Evolutionary conservation across 2,329 filamentous ascomycete genomes (phyloP).

Genomic region (Diaporthe citrichinensis): DNA sequence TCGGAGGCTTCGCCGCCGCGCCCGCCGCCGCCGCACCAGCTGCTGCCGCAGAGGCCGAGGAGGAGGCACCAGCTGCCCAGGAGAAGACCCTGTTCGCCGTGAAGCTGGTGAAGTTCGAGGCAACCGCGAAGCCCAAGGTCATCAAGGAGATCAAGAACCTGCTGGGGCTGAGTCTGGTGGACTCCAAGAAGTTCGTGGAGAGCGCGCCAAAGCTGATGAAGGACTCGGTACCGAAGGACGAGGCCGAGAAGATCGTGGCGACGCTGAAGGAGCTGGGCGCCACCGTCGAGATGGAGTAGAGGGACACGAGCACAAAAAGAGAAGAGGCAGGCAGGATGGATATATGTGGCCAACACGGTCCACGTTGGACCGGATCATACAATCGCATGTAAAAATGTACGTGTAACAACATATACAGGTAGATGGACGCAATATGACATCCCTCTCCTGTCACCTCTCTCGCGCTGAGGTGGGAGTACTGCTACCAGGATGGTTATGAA

Average conservation of each 20-base stretch:
- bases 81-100: slow-evolving; percentile 98
- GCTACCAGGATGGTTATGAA: not conserved
- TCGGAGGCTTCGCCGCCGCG: slow-evolving; percentile 86
- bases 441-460: slow-evolving; percentile 15
- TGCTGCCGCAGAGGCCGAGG: slow-evolving; percentile 85
- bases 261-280: slow-evolving; percentile 94
- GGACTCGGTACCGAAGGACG: slow-evolving; percentile 98
- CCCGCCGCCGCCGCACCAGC: slow-evolving; percentile 72
- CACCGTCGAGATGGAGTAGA: slow-evolving; percentile 91
- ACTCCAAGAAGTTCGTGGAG: slow-evolving; percentile 99
- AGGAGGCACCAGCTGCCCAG: slow-evolving; percentile 87
- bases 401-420: slow-evolving; percentile 51
- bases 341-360: slow-evolving; percentile 28
- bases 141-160: slow-evolving; percentile 99
- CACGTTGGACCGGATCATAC: slow-evolving; percentile 38
- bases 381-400: slow-evolving; percentile 49
- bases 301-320: not conserved
- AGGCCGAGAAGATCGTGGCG: slow-evolving; percentile 97
- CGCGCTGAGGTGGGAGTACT: not conserved
- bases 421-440: slow-evolving; percentile 40
- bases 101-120: slow-evolving; percentile 92
- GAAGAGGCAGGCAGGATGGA: slow-evolving; percentile 26
- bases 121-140: slow-evolving; percentile 93
- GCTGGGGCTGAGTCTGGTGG: slow-evolving; percentile 94
- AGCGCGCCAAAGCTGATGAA: slow-evolving; percentile 98